Evolutionary conservation across 257 asterid species (phyloP), one percentile per base, ranked within the genome.

Genomic region (Avicennia marina): DNA sequence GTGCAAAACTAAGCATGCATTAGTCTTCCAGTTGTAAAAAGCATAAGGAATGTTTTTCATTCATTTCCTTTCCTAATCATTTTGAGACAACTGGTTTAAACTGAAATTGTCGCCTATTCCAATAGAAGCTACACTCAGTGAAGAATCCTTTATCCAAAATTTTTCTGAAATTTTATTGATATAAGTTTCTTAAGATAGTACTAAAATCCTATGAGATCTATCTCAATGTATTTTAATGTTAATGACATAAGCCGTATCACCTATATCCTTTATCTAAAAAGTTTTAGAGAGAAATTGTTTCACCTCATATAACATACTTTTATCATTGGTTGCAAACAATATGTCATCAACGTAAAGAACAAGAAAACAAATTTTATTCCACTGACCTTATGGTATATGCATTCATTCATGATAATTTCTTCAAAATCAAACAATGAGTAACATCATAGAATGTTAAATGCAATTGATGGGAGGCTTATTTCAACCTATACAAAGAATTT

Each of bases 1-100:
- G 63, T 57, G n/a, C 39, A 57, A 16, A 26, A 19, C 7, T 40
- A 40, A 33, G 45, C 39, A 41, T 40, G 25, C 50, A 39, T 57
- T 0, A 38, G 4, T 9, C 40, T 57, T 7, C 40, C 52, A 0
- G 41, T 39, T 1, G 26, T 5, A 1, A 26, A 57, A 21, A 13
- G 24, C 15, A 33, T 16, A n/a, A n/a, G n/a, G n/a, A n/a, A n/a
- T n/a, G n/a, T n/a, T n/a, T n/a, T n/a, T n/a, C n/a, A n/a, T n/a
- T 13, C 1, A 2, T 4, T 40, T 25, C 1, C 40, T 11, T 39
- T 22, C 18, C 38, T 13, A 21, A 12, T 38, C 50, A 20, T 39
- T 56, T n/a, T n/a, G 10, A 10, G 48, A 17, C 2, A n/a, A 42
- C 19, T 42, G 18, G 7, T 6, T 13, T 1, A 6, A 4, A 42